Evolutionary conservation across 179 eudicot genomes (phyloP).

Genomic region (Carnegiea gigantea): DNA sequence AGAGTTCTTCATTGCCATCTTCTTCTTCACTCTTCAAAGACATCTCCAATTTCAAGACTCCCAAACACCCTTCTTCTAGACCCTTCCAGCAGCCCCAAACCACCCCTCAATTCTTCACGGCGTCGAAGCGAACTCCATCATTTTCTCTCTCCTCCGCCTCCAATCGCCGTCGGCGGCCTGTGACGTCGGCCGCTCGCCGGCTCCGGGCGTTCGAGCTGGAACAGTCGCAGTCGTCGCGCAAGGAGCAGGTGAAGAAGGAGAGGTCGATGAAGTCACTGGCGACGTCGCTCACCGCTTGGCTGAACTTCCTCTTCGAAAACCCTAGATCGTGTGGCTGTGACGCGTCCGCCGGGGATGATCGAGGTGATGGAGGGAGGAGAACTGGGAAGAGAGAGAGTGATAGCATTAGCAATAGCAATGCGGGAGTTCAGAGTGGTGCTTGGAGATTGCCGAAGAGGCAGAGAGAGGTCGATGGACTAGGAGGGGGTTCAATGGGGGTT

Average conservation of each 20-base stretch:
- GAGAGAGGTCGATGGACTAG: constrained; percentile 36
- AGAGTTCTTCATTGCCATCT: constrained; percentile 9
- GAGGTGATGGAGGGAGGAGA: constrained; percentile 34
- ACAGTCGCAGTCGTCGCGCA: constrained; percentile 70
- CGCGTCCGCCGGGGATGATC: constrained; percentile 23
- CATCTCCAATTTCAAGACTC: constrained; percentile 87
- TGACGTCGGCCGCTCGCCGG: constrained; percentile 37
- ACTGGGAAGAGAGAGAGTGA: constrained; percentile 56
- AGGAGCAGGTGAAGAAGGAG: constrained; percentile 54
- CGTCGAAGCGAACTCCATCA: constrained; percentile 55
- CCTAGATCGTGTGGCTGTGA: constrained; percentile 69
- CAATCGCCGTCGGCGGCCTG: constrained; percentile 29
- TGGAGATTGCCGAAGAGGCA: constrained; percentile 76
- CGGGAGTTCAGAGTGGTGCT: constrained; percentile 26
- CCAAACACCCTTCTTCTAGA: constrained; percentile 37
- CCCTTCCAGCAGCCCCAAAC: constrained; percentile 23
- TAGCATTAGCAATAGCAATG: constrained; percentile 19
- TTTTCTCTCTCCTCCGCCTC: constrained; percentile 34
- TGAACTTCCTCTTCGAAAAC: constrained; percentile 79
- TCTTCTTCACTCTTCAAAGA: constrained; percentile 54
- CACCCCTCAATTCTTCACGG: constrained; percentile 74
- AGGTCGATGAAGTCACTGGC: constrained; percentile 62
- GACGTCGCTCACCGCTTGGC: constrained; percentile 80
- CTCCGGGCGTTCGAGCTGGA: constrained; percentile 69
- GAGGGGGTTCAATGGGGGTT: constrained; percentile 21